These are phyloP conservation scores for Vitis rupestris DNA, from an alignment of 164 flowering plant species.

Conservation along the genomic window DNA sequence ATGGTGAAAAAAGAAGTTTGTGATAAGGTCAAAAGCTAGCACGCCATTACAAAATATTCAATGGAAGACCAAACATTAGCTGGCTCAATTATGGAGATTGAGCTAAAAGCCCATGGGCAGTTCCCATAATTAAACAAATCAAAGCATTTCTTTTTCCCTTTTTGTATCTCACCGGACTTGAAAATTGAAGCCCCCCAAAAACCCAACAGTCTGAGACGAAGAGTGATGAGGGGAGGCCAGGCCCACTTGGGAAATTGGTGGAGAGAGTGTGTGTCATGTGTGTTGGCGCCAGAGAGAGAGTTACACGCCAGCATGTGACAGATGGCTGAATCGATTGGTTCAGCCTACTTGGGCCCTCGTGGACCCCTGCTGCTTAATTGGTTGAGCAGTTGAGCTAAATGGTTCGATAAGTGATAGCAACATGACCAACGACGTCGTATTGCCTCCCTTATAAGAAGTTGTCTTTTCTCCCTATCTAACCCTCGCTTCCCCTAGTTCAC, in stretches of 20 bases:
- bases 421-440: neutral
- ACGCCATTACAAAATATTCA: neutral
- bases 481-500: no score
- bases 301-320: conserved; percentile 2
- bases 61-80: neutral
- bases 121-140: conserved; percentile 1
- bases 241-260: neutral
- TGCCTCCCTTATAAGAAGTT: no score
- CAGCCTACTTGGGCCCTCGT: neutral
- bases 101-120: neutral
- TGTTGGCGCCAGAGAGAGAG: neutral
- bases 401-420: neutral
- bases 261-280: neutral
- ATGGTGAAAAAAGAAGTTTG: no score
- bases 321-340: neutral
- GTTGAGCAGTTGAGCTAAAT: conserved; percentile 4
- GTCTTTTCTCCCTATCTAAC: no score
- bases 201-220: neutral
- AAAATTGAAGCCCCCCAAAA: neutral
- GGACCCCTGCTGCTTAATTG: conserved; percentile 8
- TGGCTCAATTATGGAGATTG: neutral
- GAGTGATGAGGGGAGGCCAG: neutral
- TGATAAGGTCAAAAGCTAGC: no score
- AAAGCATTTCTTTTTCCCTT: neutral
- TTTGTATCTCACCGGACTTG: neutral